Evolutionary conservation across 352 stramenopile species (phyloP), one percentile per base, ranked within the genome.

Genomic region (Phytopythium chamaehyphon): DNA sequence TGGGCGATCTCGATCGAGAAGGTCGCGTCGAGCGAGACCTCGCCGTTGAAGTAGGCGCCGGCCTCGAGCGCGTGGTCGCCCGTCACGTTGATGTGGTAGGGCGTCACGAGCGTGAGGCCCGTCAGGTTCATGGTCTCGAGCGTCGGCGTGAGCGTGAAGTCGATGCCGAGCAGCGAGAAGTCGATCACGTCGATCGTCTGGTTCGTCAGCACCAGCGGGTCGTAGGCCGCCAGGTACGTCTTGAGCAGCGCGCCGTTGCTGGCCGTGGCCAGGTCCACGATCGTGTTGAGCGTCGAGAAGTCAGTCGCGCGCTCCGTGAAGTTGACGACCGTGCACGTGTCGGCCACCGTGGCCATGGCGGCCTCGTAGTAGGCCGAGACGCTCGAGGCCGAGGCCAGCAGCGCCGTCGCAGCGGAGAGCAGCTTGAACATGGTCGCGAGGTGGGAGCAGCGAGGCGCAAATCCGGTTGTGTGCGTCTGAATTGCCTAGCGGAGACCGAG

Each of bases 81-180:
- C 23, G 63, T 70, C 40, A 68, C 63, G 40, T 71, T 73, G 47
- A 83, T 57, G 28, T 68, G 52, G 51, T 73, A 67, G n/a, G 70
- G 69, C 21, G 60, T 40, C 47, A 86, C 50, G 19, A 51, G 77
- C 24, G 59, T 71, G 47, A 86, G 57, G 24, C 75, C 72, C 22
- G 51, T 62, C 16, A 80, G 56, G 26, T 69, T 77, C 40, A 86
- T 46, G 40, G 55, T 56, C 42, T 83, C 61, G 61, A 86, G 71
- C 16, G 68, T 66, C 11, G 75, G 75, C 49, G 72, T 83, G 56
- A 78, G 47, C 24, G 54, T 59, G 51, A 86, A 83, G 54, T 75
- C 63, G 43, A 70, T 53, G 54, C 72, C 70, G 23, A 86, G 71
- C 42, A 83, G 57, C 21, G 61, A 76, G 51, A 77, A 79, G 31